A percentile compares a stretch with the other conserved stretches of the same genome.
These are phyloP conservation scores for Acanthamoeba lenticulata DNA, from an alignment of 208 protist genomes.

Conservation along the genomic window DNA sequence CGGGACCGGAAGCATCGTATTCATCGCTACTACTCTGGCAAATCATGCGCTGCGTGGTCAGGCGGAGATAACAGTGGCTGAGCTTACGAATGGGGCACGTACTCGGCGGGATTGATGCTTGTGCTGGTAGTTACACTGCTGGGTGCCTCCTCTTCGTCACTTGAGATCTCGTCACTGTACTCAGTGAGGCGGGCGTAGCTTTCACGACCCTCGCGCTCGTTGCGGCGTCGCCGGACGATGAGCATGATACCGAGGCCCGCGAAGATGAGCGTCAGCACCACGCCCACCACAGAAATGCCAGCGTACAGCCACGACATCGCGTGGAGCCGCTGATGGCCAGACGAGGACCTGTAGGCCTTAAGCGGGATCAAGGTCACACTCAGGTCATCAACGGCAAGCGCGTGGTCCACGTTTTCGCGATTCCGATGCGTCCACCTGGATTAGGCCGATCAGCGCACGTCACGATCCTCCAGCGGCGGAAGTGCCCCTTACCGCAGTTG, in stretches of 20 bases:
- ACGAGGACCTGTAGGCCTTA: neutral
- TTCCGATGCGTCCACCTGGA: neutral
- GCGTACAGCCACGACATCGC: neutral
- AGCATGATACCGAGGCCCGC: neutral
- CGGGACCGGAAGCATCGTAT: too few relatives aligned
- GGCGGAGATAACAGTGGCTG: too few relatives aligned
- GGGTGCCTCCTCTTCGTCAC: neutral
- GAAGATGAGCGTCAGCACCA: neutral
- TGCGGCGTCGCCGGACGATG: neutral
- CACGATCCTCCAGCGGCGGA: neutral
- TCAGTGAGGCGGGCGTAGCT: neutral
- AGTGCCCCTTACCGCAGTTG: neutral
- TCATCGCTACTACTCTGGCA: too few relatives aligned
- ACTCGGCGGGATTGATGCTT: neutral
- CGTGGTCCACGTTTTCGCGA: neutral
- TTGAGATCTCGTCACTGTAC: neutral
- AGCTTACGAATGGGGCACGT: too few relatives aligned
- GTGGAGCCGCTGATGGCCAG: neutral
- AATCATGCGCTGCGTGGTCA: too few relatives aligned
- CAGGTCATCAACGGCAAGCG: neutral
- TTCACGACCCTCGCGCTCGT: neutral
- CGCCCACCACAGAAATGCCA: neutral
- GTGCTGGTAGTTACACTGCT: neutral
- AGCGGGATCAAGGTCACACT: neutral
- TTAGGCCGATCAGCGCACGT: neutral